Conservation (phyloP, 768 basidiomycete species). For the Boletus eberwhitei region DNA sequence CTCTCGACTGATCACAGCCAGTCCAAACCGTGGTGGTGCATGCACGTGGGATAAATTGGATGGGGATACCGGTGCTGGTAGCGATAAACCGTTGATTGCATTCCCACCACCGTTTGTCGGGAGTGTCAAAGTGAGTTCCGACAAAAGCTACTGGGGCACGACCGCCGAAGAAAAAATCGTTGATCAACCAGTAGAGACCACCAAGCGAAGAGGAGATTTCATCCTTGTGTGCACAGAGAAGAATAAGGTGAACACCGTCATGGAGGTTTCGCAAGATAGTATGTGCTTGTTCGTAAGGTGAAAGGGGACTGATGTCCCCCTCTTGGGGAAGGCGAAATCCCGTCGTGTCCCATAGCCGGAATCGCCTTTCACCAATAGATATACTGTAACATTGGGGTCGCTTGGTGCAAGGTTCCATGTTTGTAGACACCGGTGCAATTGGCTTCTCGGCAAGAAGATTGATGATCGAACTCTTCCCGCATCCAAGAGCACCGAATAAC, state of each 20-base stretch:
- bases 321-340: slow-evolving; percentile 16
- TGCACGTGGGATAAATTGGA: background rate
- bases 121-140: slow-evolving; percentile 30
- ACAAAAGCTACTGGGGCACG: slow-evolving; percentile 34
- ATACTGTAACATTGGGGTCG: background rate
- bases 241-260: slow-evolving; percentile 33
- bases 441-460: slow-evolving; percentile 16
- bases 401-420: slow-evolving; percentile 31
- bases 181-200: slow-evolving; percentile 33
- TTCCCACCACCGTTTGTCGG: slow-evolving; percentile 33
- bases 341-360: slow-evolving; percentile 24
- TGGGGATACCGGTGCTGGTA: background rate
- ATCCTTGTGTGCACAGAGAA: slow-evolving; percentile 33
- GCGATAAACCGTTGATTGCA: slow-evolving; percentile 20
- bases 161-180: slow-evolving; percentile 31
- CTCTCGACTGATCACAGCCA: background rate
- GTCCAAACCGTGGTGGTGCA: background rate
- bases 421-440: slow-evolving; percentile 24
- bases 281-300: slow-evolving; percentile 19
- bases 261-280: slow-evolving; percentile 24
- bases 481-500: slow-evolving; percentile 15
- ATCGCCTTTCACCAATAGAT: background rate
- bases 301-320: background rate
- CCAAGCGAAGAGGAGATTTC: slow-evolving; percentile 20
- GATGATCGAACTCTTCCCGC: slow-evolving; percentile 20